Percentiles rank a stretch among this genome's conserved stretches.
phyloP scores from a whole-genome alignment of 352 stramenopile genomes.

The Phytophthora sp. region DNA sequence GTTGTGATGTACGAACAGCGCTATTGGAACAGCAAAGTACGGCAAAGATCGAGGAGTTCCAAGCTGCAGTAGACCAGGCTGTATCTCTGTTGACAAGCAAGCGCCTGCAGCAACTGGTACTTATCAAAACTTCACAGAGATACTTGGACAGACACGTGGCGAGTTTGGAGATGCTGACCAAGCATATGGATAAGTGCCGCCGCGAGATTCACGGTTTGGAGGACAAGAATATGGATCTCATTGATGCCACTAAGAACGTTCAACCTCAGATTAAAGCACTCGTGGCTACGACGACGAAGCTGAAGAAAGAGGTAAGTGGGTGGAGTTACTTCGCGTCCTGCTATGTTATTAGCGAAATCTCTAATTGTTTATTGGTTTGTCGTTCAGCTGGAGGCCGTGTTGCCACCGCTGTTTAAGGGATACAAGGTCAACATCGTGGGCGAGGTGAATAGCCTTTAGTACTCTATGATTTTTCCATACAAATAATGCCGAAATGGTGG shows the following conservation, averaged over 20 bases:
- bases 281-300: conserved; percentile 58
- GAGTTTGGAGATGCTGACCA: conserved; percentile 72
- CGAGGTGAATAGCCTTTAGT: conserved; percentile 77
- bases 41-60: conserved; percentile 49
- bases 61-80: conserved; percentile 46
- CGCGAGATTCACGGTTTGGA: conserved; percentile 68
- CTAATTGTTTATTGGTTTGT: conserved; percentile 12
- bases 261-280: conserved; percentile 67
- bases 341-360: not conserved
- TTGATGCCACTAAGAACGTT: conserved; percentile 56
- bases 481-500: not conserved
- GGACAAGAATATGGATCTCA: conserved; percentile 77
- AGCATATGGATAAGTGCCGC: conserved; percentile 75
- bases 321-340: not conserved
- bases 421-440: conserved; percentile 86
- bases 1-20: conserved; percentile 32
- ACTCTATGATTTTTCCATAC: not conserved
- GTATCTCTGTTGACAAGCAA: conserved; percentile 66
- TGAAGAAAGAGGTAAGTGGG: conserved; percentile 70
- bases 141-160: conserved; percentile 78
- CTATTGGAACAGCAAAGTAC: conserved; percentile 73
- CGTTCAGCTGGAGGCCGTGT: conserved; percentile 55
- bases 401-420: conserved; percentile 76
- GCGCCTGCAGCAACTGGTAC: conserved; percentile 73
- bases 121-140: conserved; percentile 76